Base-by-base conservation (phyloP, 768 basidiomycete genomes). In the Boletus fagicola region DNA sequence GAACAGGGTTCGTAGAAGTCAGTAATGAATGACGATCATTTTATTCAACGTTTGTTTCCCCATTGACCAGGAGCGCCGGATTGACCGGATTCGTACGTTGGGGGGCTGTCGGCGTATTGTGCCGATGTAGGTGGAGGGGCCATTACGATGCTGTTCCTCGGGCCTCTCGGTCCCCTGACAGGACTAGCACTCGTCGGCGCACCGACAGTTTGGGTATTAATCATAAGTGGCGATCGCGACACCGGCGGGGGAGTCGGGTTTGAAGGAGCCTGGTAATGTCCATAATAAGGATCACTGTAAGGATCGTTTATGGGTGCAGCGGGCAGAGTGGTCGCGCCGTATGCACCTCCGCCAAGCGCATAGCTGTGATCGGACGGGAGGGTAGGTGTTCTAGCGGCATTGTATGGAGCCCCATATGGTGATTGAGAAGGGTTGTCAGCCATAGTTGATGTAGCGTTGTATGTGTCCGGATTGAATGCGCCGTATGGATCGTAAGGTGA, bases 1-100 rank as follows among this genome's bases (percentile, higher is more conserved):
- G 49, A 26, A 54, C 26, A n/a, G 24, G 5, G 30, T 44, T 44
- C 43, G 5, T 28, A 20, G 28, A 22, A 22, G 36, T 43, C 26
- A 39, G 30, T 16, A 39, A 33, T 30, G 28, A 30, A 30, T 28
- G 38, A 22, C 6, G 4, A 18, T n/a, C n/a, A 18, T 35, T 50
- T 57, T 42, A 30, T 16, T 70, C 59, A 72, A 20, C 46, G 42
- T 33, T 65, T 78, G 63, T 77, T 78, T 49, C 80, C 80, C 85
- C 85, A 86, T 51, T 77, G 77, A 22, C 82, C 83, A 45, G 79
- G 73, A 30, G 77, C 63, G 54, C 76, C 75, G 22, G 81, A 73
- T 26, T 74, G 66, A 20, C 81, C 82, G 16, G 76, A 75, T 28
- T 90, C 88, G 65, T 91, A 91, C 51, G 72, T 76, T 30, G 89